Evolutionary conservation across 257 asterid genomes (phyloP).

Genomic region (Ophiorrhiza pumila): DNA sequence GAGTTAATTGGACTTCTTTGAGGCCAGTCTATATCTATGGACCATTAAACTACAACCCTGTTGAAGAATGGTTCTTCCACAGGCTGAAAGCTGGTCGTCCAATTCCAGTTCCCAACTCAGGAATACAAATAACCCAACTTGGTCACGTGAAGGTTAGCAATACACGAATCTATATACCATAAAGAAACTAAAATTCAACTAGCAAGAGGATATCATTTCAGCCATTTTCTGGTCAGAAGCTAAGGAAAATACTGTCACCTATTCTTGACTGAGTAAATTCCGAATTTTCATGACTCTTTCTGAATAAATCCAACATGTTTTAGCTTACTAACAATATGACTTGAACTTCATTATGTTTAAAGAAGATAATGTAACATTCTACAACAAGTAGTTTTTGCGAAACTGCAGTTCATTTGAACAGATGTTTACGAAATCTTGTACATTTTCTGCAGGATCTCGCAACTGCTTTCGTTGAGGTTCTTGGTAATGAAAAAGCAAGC

Average conservation of each 20-base stretch:
- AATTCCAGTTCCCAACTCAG: conserved; percentile 87
- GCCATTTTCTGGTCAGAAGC: background rate
- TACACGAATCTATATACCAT: background rate
- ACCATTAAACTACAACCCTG: conserved; percentile 95
- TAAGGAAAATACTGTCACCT: background rate
- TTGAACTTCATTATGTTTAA: background rate
- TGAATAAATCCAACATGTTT: too few relatives aligned
- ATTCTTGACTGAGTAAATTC: background rate
- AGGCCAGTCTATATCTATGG: conserved; percentile 98
- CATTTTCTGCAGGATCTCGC: conserved; percentile 82
- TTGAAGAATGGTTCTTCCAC: conserved; percentile 99
- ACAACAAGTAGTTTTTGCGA: background rate
- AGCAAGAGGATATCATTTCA: background rate
- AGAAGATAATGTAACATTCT: background rate
- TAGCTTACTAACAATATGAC: background rate
- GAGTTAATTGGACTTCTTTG: conserved; percentile 82
- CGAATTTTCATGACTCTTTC: too few relatives aligned
- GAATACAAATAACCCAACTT: conserved; percentile 86
- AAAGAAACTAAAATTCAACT: background rate
- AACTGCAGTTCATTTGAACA: background rate
- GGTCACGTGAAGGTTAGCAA: conserved; percentile 89
- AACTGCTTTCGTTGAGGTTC: conserved; percentile 72
- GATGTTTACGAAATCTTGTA: conserved; percentile 2
- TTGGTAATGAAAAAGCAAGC: conserved; percentile 90
- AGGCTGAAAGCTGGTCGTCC: conserved; percentile 95